These are phyloP conservation scores for Aspergillus diversus DNA, from an alignment of 495 filamentous ascomycete genomes.

Conservation along the genomic window DNA sequence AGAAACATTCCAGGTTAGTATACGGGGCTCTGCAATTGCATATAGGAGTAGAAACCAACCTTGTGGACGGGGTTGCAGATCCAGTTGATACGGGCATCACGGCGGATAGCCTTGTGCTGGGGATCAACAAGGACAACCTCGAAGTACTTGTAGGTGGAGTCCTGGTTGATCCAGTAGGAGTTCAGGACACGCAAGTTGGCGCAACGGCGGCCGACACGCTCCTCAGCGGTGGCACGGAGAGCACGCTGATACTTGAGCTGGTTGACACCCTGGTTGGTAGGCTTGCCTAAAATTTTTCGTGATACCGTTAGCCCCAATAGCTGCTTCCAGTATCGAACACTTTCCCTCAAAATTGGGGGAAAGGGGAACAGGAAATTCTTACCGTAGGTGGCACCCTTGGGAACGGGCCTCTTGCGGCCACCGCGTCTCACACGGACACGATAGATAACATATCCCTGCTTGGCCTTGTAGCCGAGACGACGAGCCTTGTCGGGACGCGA, in stretches of 20 bases:
- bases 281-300: slow-evolving; percentile 71
- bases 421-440: slow-evolving; percentile 95
- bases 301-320: slow-evolving; percentile 1
- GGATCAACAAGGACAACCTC: slow-evolving; percentile 99
- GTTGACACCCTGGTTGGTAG: slow-evolving; percentile 99
- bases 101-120: slow-evolving; percentile 99
- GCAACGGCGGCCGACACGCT: slow-evolving; percentile 98
- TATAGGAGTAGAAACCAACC: slow-evolving; percentile 40
- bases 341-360: not conserved
- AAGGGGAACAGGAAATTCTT: slow-evolving; percentile 33
- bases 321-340: no score
- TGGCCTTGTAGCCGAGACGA: slow-evolving; percentile 99
- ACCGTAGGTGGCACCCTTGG: slow-evolving; percentile 99
- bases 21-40: not conserved
- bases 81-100: slow-evolving; percentile 99
- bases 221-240: slow-evolving; percentile 93
- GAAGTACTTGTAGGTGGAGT: slow-evolving; percentile 99
- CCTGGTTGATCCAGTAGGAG: slow-evolving; percentile 99
- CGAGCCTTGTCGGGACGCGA: slow-evolving; percentile 99
- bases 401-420: slow-evolving; percentile 92
- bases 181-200: slow-evolving; percentile 98
- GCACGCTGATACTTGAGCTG: slow-evolving; percentile 99
- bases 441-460: slow-evolving; percentile 99
- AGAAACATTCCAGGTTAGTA: slow-evolving; percentile 29
- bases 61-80: slow-evolving; percentile 99